Percentiles rank a stretch among this genome's conserved stretches.
phyloP scores from a whole-genome alignment of 192 early-diverging fungal species.

The Dissophora globulifera region DNA sequence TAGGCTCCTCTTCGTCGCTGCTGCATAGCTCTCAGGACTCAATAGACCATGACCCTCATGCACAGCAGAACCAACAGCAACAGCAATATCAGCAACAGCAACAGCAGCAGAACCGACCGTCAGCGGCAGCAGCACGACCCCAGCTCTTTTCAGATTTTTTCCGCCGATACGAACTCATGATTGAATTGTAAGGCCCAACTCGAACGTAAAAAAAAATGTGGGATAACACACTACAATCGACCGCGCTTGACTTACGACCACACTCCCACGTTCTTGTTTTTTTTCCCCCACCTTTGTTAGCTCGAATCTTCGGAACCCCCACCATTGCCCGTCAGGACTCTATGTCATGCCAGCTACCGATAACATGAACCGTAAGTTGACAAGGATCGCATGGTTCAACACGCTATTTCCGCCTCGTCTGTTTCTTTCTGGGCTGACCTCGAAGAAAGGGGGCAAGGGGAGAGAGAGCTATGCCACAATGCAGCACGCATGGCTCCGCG shows the following conservation, averaged over 20 bases:
- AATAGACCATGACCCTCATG: slow-evolving; percentile 34
- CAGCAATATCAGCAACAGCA: neutral
- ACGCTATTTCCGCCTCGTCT: neutral
- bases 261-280: too few relatives aligned
- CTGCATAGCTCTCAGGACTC: neutral
- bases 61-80: slow-evolving; percentile 1
- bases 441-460: neutral
- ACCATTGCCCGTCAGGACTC: slow-evolving; percentile 87
- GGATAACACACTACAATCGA: too few relatives aligned
- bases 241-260: too few relatives aligned
- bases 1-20: too few relatives aligned
- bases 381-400: too few relatives aligned
- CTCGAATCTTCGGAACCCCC: slow-evolving; percentile 76
- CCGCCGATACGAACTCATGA: slow-evolving; percentile 73
- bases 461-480: too few relatives aligned
- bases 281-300: slow-evolving; percentile 42
- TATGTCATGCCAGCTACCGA: slow-evolving; percentile 86
- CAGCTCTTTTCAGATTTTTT: slow-evolving; percentile 58
- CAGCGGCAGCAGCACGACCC: slow-evolving; percentile 21
- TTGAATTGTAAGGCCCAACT: slow-evolving; percentile 73
- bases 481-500: too few relatives aligned
- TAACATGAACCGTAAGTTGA: slow-evolving; percentile 66
- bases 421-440: neutral
- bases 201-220: too few relatives aligned
- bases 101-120: neutral